Percentiles rank a stretch among this genome's conserved stretches.
These are phyloP conservation scores for Flammula alnicola DNA, from an alignment of 1,284 basidiomycete species.

Conservation along the genomic window DNA sequence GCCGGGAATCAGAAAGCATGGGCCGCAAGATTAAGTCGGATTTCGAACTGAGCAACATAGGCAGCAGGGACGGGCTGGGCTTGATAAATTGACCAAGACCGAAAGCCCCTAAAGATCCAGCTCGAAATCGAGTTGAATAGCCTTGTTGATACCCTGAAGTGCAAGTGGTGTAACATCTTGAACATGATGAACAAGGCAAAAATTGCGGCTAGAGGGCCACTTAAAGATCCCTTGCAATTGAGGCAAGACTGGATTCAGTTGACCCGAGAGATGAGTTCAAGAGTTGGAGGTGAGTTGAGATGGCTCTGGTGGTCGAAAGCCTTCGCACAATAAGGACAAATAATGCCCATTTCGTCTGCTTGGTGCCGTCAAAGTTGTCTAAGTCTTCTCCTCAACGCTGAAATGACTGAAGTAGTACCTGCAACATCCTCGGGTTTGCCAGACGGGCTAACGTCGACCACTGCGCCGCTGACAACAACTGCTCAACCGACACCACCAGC, in stretches of 20 bases:
- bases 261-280: too few species aligned
- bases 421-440: slow-evolving; percentile 37
- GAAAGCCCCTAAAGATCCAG: too few species aligned
- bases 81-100: not conserved
- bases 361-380: not conserved
- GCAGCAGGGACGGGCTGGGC: too few species aligned
- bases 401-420: slow-evolving; percentile 44
- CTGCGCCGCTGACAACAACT: slow-evolving; percentile 27
- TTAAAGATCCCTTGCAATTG: too few species aligned
- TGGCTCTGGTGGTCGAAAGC: too few species aligned
- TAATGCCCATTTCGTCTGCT: not conserved
- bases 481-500: slow-evolving; percentile 34
- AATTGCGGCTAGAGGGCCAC: too few species aligned
- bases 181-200: too few species aligned
- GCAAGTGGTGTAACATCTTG: too few species aligned
- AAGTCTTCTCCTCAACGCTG: not conserved
- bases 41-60: slow-evolving; percentile 14
- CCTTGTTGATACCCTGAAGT: too few species aligned
- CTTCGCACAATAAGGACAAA: slow-evolving; percentile 21
- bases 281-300: too few species aligned
- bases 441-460: slow-evolving; percentile 44
- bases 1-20: not conserved
- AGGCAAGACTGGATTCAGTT: too few species aligned
- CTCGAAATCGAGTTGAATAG: too few species aligned
- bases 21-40: slow-evolving; percentile 13